phyloP scores from a whole-genome alignment of 257 asterid species.

The Lycium barbarum region DNA sequence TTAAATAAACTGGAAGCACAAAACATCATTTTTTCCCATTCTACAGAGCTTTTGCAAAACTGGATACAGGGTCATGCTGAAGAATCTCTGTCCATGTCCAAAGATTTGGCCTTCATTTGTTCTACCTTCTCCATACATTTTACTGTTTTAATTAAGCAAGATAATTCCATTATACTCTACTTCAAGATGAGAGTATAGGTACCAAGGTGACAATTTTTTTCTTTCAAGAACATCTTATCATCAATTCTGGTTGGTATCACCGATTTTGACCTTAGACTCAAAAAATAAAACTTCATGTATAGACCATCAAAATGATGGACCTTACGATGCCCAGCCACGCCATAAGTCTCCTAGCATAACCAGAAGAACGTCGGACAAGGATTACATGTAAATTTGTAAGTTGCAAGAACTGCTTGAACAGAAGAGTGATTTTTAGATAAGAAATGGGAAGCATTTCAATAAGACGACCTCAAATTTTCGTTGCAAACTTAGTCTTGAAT shows the following conservation, averaged over 20 bases:
- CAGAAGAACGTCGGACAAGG: background rate
- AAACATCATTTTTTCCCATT: background rate
- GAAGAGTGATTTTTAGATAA: background rate
- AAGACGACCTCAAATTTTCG: background rate
- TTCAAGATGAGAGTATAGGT: background rate
- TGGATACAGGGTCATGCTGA: constrained; percentile 5
- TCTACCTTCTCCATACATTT: constrained; percentile 21
- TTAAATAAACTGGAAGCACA: background rate
- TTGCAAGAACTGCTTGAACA: background rate
- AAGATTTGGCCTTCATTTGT: constrained; percentile 3
- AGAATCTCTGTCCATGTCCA: background rate
- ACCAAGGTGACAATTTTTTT: background rate
- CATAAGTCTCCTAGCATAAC: constrained; percentile 20
- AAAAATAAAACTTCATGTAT: background rate
- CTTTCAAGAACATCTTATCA: background rate
- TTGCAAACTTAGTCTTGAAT: constrained; percentile 11
- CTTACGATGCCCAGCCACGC: background rate
- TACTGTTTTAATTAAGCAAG: constrained; percentile 6
- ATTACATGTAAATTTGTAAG: background rate
- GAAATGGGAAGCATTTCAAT: background rate
- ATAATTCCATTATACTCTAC: background rate
- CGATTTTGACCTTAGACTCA: background rate
- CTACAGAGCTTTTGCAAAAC: background rate
- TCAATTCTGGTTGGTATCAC: background rate
- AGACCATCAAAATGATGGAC: background rate